These are phyloP conservation scores for Phoma sp. DNA, from an alignment of 2,329 filamentous ascomycete genomes.

Conservation along the genomic window DNA sequence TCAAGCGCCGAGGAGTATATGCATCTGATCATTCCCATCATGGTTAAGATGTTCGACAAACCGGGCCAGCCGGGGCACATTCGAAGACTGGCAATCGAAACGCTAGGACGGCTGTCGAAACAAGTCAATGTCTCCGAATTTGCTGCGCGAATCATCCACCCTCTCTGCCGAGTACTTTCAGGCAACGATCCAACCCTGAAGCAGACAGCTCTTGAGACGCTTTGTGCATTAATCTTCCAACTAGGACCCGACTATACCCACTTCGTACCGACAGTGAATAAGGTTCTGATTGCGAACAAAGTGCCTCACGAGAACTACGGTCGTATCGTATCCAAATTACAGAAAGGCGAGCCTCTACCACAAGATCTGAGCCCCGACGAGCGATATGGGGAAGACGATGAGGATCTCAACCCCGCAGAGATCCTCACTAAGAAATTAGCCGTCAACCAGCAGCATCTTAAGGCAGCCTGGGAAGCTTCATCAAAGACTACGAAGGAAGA, in stretches of 20 bases:
- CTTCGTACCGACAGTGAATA: slow-evolving; percentile 92
- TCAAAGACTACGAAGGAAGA: slow-evolving; percentile 98
- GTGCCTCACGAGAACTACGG: slow-evolving; percentile 92
- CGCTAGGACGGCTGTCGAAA: slow-evolving; percentile 88
- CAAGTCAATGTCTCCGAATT: slow-evolving; percentile 98
- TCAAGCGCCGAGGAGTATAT: slow-evolving; percentile 98
- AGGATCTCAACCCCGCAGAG: slow-evolving; percentile 83
- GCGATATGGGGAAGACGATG: slow-evolving; percentile 75
- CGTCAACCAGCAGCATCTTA: slow-evolving; percentile 96
- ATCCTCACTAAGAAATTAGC: slow-evolving; percentile 92
- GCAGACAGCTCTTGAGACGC: slow-evolving; percentile 85
- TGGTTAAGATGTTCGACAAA: slow-evolving; percentile 93
- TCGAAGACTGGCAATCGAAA: slow-evolving; percentile 89
- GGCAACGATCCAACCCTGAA: slow-evolving; percentile 75
- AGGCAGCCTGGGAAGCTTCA: slow-evolving; percentile 95
- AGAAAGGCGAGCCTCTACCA: slow-evolving; percentile 93
- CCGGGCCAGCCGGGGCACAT: slow-evolving; percentile 79
- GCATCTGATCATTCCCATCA: slow-evolving; percentile 96
- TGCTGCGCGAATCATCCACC: slow-evolving; percentile 94
- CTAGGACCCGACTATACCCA: slow-evolving; percentile 94
- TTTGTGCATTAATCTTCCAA: slow-evolving; percentile 95
- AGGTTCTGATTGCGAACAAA: slow-evolving; percentile 76
- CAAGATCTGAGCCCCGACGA: slow-evolving; percentile 91
- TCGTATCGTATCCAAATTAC: slow-evolving; percentile 86
- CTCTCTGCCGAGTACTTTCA: slow-evolving; percentile 80